Percentiles rank a stretch among this genome's conserved stretches.
These are phyloP conservation scores for Candida tammaniensis DNA, from an alignment of 805 yeast species.

Conservation along the genomic window DNA sequence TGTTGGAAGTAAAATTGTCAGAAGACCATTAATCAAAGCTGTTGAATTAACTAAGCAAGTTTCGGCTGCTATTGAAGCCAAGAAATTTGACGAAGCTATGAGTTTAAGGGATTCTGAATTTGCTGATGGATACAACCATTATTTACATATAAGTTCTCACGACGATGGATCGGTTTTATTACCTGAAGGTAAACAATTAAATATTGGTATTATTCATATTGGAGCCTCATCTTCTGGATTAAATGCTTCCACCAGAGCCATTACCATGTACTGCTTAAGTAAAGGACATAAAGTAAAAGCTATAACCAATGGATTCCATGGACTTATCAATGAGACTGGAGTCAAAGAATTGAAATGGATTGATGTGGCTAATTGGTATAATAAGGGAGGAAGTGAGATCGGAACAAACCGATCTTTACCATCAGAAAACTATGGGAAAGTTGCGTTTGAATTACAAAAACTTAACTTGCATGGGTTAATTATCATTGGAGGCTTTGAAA, in stretches of 20 bases:
- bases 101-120: conserved; percentile 69
- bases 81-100: conserved; percentile 70
- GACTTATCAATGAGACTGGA: conserved; percentile 61
- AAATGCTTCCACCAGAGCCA: conserved; percentile 74
- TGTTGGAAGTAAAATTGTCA: conserved; percentile 65
- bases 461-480: conserved; percentile 67
- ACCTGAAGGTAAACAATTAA: conserved; percentile 51
- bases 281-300: conserved; percentile 72
- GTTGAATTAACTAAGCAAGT: conserved; percentile 69
- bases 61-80: conserved; percentile 62
- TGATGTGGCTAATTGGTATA: conserved; percentile 70
- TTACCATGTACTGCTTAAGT: conserved; percentile 71
- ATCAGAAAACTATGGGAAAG: conserved; percentile 62
- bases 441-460: conserved; percentile 71
- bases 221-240: conserved; percentile 83
- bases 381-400: conserved; percentile 74
- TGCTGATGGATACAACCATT: conserved; percentile 60
- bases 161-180: conserved; percentile 39
- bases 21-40: conserved; percentile 70
- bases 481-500: conserved; percentile 81
- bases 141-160: conserved; percentile 48
- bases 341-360: conserved; percentile 63
- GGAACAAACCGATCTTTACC: conserved; percentile 79
- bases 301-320: conserved; percentile 72
- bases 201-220: conserved; percentile 68